Evolutionary conservation across 371 early-diverging fungal genomes (phyloP).

Genomic region (Conidiobolus incongruus): DNA sequence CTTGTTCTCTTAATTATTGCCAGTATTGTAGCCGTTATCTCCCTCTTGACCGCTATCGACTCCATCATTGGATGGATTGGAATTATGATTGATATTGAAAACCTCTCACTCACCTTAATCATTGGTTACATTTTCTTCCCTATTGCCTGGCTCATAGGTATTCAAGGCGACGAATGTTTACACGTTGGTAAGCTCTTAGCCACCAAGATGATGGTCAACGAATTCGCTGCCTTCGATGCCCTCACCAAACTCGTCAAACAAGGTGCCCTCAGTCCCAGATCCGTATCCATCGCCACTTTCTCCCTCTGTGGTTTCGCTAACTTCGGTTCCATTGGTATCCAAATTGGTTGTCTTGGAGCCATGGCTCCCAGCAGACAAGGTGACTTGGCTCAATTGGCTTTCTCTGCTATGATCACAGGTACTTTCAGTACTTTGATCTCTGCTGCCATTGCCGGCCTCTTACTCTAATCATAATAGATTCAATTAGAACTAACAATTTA

Average conservation of each 20-base stretch:
- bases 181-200: slow-evolving; percentile 52
- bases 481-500: too few species aligned
- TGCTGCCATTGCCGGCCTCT: slow-evolving; percentile 62
- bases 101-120: slow-evolving; percentile 36
- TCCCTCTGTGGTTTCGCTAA: slow-evolving; percentile 82
- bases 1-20: slow-evolving; percentile 51
- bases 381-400: slow-evolving; percentile 47
- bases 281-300: slow-evolving; percentile 32
- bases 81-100: slow-evolving; percentile 33
- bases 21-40: slow-evolving; percentile 47
- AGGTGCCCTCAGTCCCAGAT: slow-evolving; percentile 15
- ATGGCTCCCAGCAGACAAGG: slow-evolving; percentile 55
- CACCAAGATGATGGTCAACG: slow-evolving; percentile 73
- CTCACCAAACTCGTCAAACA: slow-evolving; percentile 1
- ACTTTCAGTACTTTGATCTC: slow-evolving; percentile 58
- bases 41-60: slow-evolving; percentile 42
- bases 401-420: slow-evolving; percentile 63
- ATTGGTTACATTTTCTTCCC: slow-evolving; percentile 62
- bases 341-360: slow-evolving; percentile 51
- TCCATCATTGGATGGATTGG: slow-evolving; percentile 52
- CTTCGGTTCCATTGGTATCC: slow-evolving; percentile 67
- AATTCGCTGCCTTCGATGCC: slow-evolving; percentile 61
- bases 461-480: slow-evolving; percentile 15
- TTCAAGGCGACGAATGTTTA: slow-evolving; percentile 28
- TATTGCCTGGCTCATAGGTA: slow-evolving; percentile 65